A percentile compares a stretch with the other conserved stretches of the same genome.
These are phyloP conservation scores for Rubroshorea leprosula DNA, from an alignment of 345 rosid genomes.

Conservation along the genomic window DNA sequence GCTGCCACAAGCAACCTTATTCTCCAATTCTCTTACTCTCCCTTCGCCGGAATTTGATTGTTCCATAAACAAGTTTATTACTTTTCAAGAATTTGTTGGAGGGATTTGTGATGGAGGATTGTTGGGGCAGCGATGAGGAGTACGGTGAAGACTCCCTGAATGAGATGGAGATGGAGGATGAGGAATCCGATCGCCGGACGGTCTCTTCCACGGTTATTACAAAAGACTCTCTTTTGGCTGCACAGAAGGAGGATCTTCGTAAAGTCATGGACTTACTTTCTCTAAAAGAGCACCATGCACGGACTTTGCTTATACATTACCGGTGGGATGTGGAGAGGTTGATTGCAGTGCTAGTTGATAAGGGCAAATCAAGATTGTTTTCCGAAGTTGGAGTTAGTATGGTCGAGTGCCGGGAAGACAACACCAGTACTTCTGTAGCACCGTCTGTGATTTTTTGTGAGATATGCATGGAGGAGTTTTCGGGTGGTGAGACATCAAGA, in stretches of 20 bases:
- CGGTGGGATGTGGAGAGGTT: slow-evolving; percentile 75
- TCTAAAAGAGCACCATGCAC: slow-evolving; percentile 69
- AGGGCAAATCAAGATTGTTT: slow-evolving; percentile 51
- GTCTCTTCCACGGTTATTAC: too few relatives aligned
- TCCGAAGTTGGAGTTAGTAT: slow-evolving; percentile 60
- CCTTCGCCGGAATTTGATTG: too few relatives aligned
- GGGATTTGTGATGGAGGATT: too few relatives aligned
- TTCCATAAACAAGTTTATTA: too few relatives aligned
- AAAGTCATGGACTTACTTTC: slow-evolving; percentile 70
- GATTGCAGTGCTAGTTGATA: slow-evolving; percentile 52
- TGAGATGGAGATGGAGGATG: too few relatives aligned
- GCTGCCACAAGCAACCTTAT: too few relatives aligned
- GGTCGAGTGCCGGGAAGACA: slow-evolving; percentile 27
- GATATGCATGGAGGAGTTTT: slow-evolving; percentile 66
- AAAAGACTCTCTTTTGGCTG: too few relatives aligned
- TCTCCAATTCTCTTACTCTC: too few relatives aligned
- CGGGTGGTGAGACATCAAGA: slow-evolving; percentile 40
- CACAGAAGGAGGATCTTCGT: slow-evolving; percentile 48
- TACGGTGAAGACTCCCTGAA: too few relatives aligned
- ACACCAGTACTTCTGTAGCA: slow-evolving; percentile 17
- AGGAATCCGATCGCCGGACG: too few relatives aligned
- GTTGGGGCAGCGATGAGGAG: too few relatives aligned
- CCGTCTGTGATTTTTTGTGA: slow-evolving; percentile 40
- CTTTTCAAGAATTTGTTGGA: too few relatives aligned
- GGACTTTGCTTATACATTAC: slow-evolving; percentile 69